Percentiles rank a stretch among this genome's conserved stretches.
phyloP scores from a whole-genome alignment of 1,139 yeast species.

The Keqinozyma sinolaborantium region DNA sequence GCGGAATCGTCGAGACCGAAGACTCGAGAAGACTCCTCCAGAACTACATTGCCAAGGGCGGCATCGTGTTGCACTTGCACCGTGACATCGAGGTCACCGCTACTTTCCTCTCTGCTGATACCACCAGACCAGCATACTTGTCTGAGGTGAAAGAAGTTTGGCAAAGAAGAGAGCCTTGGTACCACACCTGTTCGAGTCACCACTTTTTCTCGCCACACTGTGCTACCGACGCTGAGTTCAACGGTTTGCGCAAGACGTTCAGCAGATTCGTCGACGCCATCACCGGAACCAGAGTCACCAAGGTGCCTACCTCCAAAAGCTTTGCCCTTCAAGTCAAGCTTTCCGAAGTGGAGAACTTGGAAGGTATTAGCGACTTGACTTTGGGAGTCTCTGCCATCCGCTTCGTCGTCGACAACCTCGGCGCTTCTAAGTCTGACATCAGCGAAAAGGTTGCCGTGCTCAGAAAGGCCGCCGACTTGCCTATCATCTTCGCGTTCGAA shows the following conservation, averaged over 20 bases:
- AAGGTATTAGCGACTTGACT: constrained; percentile 30
- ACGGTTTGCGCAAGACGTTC: constrained; percentile 57
- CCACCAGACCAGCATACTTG: constrained; percentile 81
- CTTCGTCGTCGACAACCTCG: constrained; percentile 71
- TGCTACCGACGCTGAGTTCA: constrained; percentile 50
- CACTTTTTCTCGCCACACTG: constrained; percentile 79
- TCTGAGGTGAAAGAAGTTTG: constrained; percentile 82
- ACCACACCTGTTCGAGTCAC: constrained; percentile 75
- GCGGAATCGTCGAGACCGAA: constrained; percentile 85
- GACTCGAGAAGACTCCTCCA: constrained; percentile 63
- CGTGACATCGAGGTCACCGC: constrained; percentile 83
- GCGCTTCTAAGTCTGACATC: constrained; percentile 51
- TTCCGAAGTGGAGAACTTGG: constrained; percentile 35
- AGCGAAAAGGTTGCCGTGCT: constrained; percentile 71
- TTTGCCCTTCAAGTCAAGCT: constrained; percentile 70
- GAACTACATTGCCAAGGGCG: constrained; percentile 52
- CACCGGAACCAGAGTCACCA: constrained; percentile 49
- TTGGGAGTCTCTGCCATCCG: constrained; percentile 82
- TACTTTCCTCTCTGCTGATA: constrained; percentile 67
- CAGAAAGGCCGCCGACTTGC: constrained; percentile 60
- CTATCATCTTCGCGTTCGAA: constrained; percentile 79
- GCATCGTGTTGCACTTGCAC: constrained; percentile 84
- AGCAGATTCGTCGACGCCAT: constrained; percentile 55
- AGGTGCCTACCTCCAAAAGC: constrained; percentile 55
- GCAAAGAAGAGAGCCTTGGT: constrained; percentile 77